Evolutionary conservation across 192 early-diverging fungal species (phyloP), one percentile per base, ranked within the genome.

Genomic region (Coemansia sp.): DNA sequence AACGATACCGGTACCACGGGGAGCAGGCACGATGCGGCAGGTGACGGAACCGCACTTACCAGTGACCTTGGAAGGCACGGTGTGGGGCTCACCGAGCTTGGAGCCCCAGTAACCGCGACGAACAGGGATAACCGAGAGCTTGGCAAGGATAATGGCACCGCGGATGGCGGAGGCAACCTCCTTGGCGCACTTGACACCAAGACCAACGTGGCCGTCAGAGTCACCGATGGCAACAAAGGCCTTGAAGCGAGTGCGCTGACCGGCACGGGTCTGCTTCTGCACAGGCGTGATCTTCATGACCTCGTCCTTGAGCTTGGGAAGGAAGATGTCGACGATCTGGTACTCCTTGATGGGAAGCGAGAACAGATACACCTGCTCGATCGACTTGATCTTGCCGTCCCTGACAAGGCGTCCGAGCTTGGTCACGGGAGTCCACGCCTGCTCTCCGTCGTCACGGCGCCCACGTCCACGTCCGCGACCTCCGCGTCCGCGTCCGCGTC

Each of bases 221-320:
- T 98, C 96, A 86, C 96, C 96, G 76, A 98, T 94, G 87, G 96
- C 93, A 70, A 98, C 96, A 79, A 96, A 98, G 74, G 96, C 96
- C 94, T 98, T 98, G 91, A 98, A 98, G 82, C 96, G 93, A 75
- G 96, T 98, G 78, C 96, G 93, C 88, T 98, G 96, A 91, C 96
- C 96, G 74, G 96, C 96, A 85, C 93, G 91, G 82, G 96, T 98
- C 87, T 98, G 96, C 92, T 98, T 98, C 90, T 98, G 96, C 72
- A 98, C 96, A 63, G 96, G 96, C 87, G 95, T 97, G 79, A 98
- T 95, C 91, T 98, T 98, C 96, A 98, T 98, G 68, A 98, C 96
- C 87, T 98, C 93, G 86, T 98, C 96, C 92, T 95, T 95, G 72
- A 98, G 90, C 80, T 89, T 88, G 81, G 93, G 92, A 50, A 98